Percentiles rank a stretch among this genome's conserved stretches.
These are phyloP conservation scores for Hibiscus tridactylites DNA, from an alignment of 345 rosid genomes.

Conservation along the genomic window DNA sequence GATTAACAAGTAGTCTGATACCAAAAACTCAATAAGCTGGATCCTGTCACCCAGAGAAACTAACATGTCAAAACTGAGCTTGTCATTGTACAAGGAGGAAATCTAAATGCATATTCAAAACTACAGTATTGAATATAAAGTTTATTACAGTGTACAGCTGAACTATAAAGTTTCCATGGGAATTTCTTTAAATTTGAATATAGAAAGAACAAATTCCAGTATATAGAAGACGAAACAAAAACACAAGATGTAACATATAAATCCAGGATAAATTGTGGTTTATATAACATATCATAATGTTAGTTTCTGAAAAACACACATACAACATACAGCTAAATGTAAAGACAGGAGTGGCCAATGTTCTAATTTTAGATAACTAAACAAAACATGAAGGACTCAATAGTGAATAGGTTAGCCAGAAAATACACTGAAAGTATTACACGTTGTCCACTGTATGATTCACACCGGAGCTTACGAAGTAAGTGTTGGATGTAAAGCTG, in stretches of 20 bases:
- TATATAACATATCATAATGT: too few species aligned
- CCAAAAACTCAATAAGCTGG: slow-evolving; percentile 72
- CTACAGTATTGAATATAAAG: background rate
- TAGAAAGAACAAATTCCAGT: background rate
- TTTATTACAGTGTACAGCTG: background rate
- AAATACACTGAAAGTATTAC: slow-evolving; percentile 45
- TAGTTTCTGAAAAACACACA: too few species aligned
- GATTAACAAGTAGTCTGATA: slow-evolving; percentile 45
- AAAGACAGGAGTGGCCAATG: background rate
- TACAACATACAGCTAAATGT: too few species aligned
- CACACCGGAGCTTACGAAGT: slow-evolving; percentile 70
- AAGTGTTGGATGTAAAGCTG: slow-evolving; percentile 52
- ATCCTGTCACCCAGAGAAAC: slow-evolving; percentile 40
- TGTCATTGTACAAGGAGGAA: background rate
- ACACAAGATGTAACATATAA: background rate
- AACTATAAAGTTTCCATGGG: slow-evolving; percentile 14
- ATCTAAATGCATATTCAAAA: background rate
- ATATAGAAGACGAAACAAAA: background rate
- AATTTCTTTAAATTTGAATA: background rate
- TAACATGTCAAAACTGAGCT: background rate
- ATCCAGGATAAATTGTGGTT: background rate
- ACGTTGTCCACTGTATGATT: slow-evolving; percentile 64
- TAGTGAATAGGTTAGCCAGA: background rate
- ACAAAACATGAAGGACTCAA: background rate
- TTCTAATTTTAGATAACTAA: background rate